A percentile compares a stretch with the other conserved stretches of the same genome.
Conservation (phyloP, 2,329 filamentous ascomycete species). For the Hypoxylon sp. region DNA sequence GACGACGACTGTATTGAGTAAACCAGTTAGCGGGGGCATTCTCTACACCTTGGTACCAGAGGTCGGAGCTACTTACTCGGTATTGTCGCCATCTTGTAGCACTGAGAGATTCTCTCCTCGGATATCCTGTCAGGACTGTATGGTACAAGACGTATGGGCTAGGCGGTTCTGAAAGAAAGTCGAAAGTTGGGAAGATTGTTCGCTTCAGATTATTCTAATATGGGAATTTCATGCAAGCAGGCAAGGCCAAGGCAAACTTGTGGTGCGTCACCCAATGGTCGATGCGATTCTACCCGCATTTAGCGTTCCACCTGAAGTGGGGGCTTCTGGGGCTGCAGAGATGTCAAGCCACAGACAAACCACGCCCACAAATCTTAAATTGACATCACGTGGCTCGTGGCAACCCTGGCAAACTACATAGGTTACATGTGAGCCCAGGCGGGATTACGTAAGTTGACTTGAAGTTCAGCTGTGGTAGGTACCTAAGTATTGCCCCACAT, state of each 20-base stretch:
- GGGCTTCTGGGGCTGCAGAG: conserved; percentile 10
- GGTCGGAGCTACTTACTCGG: conserved; percentile 44
- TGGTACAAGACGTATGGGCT: not conserved
- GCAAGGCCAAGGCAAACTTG: conserved; percentile 41
- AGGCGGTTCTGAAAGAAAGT: conserved; percentile 39
- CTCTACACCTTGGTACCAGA: not conserved
- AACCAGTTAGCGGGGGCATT: conserved; percentile 42
- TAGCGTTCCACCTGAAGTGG: conserved; percentile 25
- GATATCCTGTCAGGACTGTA: conserved; percentile 1
- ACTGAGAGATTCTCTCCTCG: conserved; percentile 12
- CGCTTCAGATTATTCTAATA: not conserved
- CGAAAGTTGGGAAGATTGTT: conserved; percentile 6
- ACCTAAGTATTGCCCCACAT: conserved; percentile 40
- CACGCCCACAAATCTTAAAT: conserved; percentile 16
- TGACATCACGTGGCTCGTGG: conserved; percentile 19
- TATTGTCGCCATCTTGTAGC: conserved; percentile 49
- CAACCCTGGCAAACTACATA: not conserved
- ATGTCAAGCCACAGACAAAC: conserved; percentile 12
- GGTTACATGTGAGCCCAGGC: not conserved
- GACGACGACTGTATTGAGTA: conserved; percentile 75
- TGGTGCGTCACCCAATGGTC: conserved; percentile 47
- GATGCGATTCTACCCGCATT: conserved; percentile 40
- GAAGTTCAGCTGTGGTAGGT: not conserved
- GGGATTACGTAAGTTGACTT: not conserved
- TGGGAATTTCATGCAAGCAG: not conserved